A percentile compares a stretch with the other conserved stretches of the same genome.
Conservation (phyloP, 2,329 filamentous ascomycete genomes). For the Colletotrichum lini region DNA sequence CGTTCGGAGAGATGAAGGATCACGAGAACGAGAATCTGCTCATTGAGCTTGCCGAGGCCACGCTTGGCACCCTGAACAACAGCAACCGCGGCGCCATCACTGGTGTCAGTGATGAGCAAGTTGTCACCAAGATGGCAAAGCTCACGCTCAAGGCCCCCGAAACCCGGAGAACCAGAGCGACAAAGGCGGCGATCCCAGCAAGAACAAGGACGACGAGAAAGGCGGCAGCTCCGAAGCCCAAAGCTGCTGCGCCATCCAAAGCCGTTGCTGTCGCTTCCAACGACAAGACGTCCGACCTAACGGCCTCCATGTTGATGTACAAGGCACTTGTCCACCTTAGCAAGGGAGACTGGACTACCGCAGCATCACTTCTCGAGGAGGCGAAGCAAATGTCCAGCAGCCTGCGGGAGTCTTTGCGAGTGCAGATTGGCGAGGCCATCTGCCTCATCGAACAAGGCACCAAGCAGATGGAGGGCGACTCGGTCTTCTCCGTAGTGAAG, state of each 20-base stretch:
- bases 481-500: conserved; percentile 89
- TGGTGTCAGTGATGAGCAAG: conserved; percentile 45
- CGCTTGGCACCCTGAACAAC: conserved; percentile 44
- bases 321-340: conserved; percentile 63
- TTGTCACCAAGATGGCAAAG: conserved; percentile 56
- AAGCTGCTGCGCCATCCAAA: conserved; percentile 40
- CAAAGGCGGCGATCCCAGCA: conserved; percentile 44
- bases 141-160: conserved; percentile 48
- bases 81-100: conserved; percentile 27
- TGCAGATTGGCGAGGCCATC: conserved; percentile 76
- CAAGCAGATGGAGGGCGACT: conserved; percentile 81
- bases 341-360: conserved; percentile 70
- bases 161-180: conserved; percentile 33
- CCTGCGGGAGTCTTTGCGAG: conserved; percentile 57
- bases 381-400: conserved; percentile 61
- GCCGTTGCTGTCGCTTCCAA: conserved; percentile 33
- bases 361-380: conserved; percentile 68
- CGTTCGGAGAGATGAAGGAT: conserved; percentile 67
- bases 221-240: conserved; percentile 46
- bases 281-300: conserved; percentile 48
- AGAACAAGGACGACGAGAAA: conserved; percentile 31
- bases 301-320: conserved; percentile 57
- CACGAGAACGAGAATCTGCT: conserved; percentile 59
- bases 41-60: conserved; percentile 64
- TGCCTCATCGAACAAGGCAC: conserved; percentile 78